Percentiles rank a stretch among this genome's conserved stretches.
These are phyloP conservation scores for Diplodia corticola DNA, from an alignment of 2,329 filamentous ascomycete genomes.

Conservation along the genomic window DNA sequence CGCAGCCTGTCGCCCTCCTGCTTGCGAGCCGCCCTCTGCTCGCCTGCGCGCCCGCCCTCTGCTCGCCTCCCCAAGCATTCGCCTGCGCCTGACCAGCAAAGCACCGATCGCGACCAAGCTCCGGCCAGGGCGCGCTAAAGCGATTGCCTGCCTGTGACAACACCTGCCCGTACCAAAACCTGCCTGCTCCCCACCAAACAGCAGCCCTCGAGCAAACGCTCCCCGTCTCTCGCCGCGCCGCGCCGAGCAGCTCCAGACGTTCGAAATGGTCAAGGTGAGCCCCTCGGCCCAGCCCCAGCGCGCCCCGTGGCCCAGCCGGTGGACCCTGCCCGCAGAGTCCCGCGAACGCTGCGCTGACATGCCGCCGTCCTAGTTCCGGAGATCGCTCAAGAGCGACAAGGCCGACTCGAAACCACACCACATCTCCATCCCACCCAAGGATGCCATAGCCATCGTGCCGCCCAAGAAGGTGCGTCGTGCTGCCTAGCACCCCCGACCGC, in stretches of 20 bases:
- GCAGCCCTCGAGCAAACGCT: conserved; percentile 1
- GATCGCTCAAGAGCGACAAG: conserved; percentile 90
- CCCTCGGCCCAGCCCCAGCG: conserved; percentile 8
- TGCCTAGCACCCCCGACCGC: conserved; percentile 1
- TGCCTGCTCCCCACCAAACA: conserved; percentile 11
- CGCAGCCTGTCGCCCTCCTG: not conserved
- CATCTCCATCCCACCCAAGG: conserved; percentile 78
- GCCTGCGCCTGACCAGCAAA: conserved; percentile 1
- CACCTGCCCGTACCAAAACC: conserved; percentile 13
- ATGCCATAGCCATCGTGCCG: conserved; percentile 82
- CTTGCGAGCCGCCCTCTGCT: not conserved
- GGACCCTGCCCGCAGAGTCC: conserved; percentile 9
- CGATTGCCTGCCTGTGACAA: conserved; percentile 15
- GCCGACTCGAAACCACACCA: conserved; percentile 67
- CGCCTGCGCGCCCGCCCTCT: conserved; percentile 4
- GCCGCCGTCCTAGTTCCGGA: conserved; percentile 57
- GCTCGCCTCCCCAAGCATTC: conserved; percentile 1
- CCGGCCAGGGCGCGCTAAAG: conserved; percentile 16
- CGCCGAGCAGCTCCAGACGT: conserved; percentile 9
- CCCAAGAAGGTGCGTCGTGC: conserved; percentile 77
- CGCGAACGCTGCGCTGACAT: conserved; percentile 14
- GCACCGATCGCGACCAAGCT: conserved; percentile 11
- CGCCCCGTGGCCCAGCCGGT: conserved; percentile 22
- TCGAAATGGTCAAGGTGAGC: conserved; percentile 33
- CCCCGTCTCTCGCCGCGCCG: conserved; percentile 6